These are phyloP conservation scores for Chenopodium quinoa DNA, from an alignment of 148 eudicot species.

Conservation along the genomic window DNA sequence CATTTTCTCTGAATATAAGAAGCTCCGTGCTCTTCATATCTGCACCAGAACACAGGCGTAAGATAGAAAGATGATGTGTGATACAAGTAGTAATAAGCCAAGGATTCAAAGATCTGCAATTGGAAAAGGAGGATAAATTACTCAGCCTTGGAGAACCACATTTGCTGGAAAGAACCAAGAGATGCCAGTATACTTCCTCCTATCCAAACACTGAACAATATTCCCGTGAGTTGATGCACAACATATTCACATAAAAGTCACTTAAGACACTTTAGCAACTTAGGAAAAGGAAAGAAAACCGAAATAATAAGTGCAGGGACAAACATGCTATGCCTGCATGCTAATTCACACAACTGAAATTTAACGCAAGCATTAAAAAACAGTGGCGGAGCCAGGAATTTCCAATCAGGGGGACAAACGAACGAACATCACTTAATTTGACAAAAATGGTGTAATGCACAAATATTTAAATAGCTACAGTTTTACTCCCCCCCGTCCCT, in stretches of 20 bases:
- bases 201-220: conserved; percentile 77
- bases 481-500: too few species aligned
- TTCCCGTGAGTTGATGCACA: conserved; percentile 2
- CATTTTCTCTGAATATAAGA: conserved; percentile 90
- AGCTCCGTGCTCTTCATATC: conserved; percentile 94
- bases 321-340: neutral
- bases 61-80: neutral
- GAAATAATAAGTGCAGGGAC: neutral
- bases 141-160: conserved; percentile 99
- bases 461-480: too few species aligned
- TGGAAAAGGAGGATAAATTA: conserved; percentile 25
- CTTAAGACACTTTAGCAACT: neutral
- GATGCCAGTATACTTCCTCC: conserved; percentile 98
- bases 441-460: too few species aligned
- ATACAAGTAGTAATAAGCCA: neutral
- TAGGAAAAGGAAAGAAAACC: neutral
- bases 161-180: conserved; percentile 94
- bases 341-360: too few species aligned
- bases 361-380: neutral
- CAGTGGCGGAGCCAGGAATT: too few species aligned
- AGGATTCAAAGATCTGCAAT: neutral
- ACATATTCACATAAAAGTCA: neutral
- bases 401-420: too few species aligned
- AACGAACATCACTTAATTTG: too few species aligned
- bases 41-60: conserved; percentile 25